Percentiles rank a stretch among this genome's conserved stretches.
These are phyloP conservation scores for Rickenella mellea DNA, from an alignment of 768 basidiomycete species.

Conservation along the genomic window DNA sequence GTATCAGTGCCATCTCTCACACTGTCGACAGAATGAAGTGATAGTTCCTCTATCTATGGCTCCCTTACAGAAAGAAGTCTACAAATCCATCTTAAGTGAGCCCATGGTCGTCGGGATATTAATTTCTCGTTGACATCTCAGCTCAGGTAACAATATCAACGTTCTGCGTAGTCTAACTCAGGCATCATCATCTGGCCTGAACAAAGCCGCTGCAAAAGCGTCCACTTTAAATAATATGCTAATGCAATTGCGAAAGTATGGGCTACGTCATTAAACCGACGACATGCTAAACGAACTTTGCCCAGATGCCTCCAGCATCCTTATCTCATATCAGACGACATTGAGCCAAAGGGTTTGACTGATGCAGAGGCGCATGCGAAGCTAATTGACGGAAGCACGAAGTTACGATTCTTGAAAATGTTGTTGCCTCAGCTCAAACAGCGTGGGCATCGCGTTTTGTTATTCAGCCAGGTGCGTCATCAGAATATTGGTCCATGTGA, in stretches of 20 bases:
- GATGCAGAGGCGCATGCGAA: constrained; percentile 61
- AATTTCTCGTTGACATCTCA: constrained; percentile 5
- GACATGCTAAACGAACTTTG: background rate
- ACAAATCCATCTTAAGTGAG: constrained; percentile 74
- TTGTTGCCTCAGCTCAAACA: constrained; percentile 78
- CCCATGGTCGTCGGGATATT: constrained; percentile 11
- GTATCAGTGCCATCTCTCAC: background rate
- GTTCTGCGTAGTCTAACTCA: constrained; percentile 52
- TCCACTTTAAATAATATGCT: constrained; percentile 70
- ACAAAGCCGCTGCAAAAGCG: constrained; percentile 23
- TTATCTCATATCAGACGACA: constrained; percentile 70
- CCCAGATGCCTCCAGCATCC: constrained; percentile 84
- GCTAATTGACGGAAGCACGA: constrained; percentile 77
- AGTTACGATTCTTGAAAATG: constrained; percentile 67
- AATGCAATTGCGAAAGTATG: constrained; percentile 86
- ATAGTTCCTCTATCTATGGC: constrained; percentile 88
- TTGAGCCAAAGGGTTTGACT: constrained; percentile 62
- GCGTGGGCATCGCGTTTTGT: constrained; percentile 78
- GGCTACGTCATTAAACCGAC: constrained; percentile 15
- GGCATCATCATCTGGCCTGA: constrained; percentile 20
- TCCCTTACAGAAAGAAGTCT: constrained; percentile 79
- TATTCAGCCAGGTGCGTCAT: constrained; percentile 78
- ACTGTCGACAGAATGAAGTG: constrained; percentile 61
- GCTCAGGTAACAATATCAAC: constrained; percentile 59
- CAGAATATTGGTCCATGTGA: background rate